Base-by-base conservation (phyloP, 768 basidiomycete genomes). In the Suillus decipiens region DNA sequence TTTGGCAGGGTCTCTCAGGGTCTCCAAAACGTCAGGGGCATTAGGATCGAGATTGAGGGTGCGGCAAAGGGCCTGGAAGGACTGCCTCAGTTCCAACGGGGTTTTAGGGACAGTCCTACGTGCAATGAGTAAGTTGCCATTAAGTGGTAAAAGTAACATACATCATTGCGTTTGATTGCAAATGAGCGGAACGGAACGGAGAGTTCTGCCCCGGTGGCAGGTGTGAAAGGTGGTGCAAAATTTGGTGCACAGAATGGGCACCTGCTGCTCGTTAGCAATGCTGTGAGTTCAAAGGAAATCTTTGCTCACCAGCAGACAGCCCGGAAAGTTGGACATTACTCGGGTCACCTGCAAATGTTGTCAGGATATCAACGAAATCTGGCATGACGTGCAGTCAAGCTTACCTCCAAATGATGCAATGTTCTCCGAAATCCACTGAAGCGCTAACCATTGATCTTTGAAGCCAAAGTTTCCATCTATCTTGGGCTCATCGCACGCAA, bases 381-480 rank as follows among this genome's bases (percentile, higher is more conserved):
- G 34, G 45, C n/a, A 36, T 39, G n/a, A 12, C n/a, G 15, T 54
- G n/a, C 36, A 1, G 7, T 24, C 36, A 47, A n/a, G 0, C 76
- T 60, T 69, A 85, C 90, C 91, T 73, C 90, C 92, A 65, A 92
- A 93, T 0, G 77, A 75, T 43, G 72, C 72, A 24, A 93, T 90
- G 67, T 92, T 89, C 19, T 82, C 82, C 53, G 78, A 83, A 31
- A 92, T 77, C 90, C 90, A 92, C 67, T 83, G 77, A n/a, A 92
- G 69, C 1, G 86, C 90, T 22, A 89, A 69, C 90, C 90, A 92
- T 68, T 90, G 89, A 69, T 93, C 91, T 73, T 92, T 92, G 78
- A 93, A 93, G 1, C 91, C 90, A 71, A 88, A 93, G 69, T 93
- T 93, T 3, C 92, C 91, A 17, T 78, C 77, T 53, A 93, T 71